phyloP scores from a whole-genome alignment of 495 filamentous ascomycete species.

The Schizothecium vesticola region DNA sequence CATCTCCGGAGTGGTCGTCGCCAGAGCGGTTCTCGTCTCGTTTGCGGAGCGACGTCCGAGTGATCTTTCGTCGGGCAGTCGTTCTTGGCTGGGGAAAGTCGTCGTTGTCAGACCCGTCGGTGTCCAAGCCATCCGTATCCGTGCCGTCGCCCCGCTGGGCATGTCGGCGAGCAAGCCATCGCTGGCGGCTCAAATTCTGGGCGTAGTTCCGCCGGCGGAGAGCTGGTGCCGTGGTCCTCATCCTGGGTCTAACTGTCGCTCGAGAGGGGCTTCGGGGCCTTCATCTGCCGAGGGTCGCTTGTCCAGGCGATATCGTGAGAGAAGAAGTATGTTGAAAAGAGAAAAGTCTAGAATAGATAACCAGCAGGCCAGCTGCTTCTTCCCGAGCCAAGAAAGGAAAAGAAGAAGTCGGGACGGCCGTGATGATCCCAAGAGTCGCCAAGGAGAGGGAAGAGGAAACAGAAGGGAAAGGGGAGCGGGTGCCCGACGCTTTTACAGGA shows the following conservation, averaged over 20 bases:
- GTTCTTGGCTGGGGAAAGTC: not conserved
- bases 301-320: not conserved
- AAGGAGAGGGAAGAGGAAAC: not conserved
- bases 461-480: not conserved
- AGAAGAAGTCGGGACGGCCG: not conserved
- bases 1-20: not conserved
- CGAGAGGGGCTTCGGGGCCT: not conserved
- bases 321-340: not conserved
- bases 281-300: not conserved
- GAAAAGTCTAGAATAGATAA: not conserved
- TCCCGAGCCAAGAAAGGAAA: slow-evolving; percentile 1
- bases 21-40: not conserved
- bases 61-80: not conserved
- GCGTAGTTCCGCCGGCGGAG: slow-evolving; percentile 11
- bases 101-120: not conserved
- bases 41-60: not conserved
- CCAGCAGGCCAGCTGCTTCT: slow-evolving; percentile 11
- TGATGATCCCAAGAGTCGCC: slow-evolving; percentile 6
- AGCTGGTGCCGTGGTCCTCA: slow-evolving; percentile 12
- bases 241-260: not conserved
- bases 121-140: not conserved
- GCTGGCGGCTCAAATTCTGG: not conserved
- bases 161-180: slow-evolving; percentile 4
- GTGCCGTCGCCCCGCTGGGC: slow-evolving; percentile 4
- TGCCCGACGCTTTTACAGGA: slow-evolving; percentile 1